These are phyloP conservation scores for Tuber melanosporum DNA, from an alignment of 495 filamentous ascomycete species.

Conservation along the genomic window DNA sequence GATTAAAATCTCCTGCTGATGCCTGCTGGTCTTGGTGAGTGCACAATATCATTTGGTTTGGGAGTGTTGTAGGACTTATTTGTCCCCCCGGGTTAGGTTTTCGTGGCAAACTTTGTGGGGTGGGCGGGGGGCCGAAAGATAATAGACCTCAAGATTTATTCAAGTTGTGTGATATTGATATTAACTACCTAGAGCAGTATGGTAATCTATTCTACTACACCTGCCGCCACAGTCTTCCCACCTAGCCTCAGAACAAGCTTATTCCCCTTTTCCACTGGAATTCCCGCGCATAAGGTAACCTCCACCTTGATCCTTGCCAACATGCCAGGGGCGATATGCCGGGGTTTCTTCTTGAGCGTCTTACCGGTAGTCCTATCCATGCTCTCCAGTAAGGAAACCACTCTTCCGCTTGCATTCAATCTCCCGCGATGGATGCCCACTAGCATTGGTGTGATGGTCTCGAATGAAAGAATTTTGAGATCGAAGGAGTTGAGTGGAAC, in stretches of 20 bases:
- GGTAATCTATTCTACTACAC: conserved; percentile 61
- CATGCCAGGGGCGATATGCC: conserved; percentile 65
- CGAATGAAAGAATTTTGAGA: conserved; percentile 79
- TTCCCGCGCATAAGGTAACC: conserved; percentile 55
- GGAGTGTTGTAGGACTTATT: neutral
- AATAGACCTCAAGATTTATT: neutral
- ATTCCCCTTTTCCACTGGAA: conserved; percentile 70
- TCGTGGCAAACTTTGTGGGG: too few relatives aligned
- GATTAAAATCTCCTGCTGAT: neutral
- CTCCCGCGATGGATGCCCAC: conserved; percentile 84
- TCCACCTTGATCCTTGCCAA: conserved; percentile 64
- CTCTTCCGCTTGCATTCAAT: conserved; percentile 68
- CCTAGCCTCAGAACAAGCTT: conserved; percentile 72
- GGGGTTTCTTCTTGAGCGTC: conserved; percentile 73
- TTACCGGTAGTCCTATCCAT: conserved; percentile 68
- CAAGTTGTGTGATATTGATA: neutral
- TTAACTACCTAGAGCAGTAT: neutral
- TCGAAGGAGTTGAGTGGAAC: conserved; percentile 62
- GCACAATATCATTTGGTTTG: neutral
- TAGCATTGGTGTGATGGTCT: conserved; percentile 76
- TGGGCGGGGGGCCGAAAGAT: neutral
- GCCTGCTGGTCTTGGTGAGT: neutral
- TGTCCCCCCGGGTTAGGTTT: neutral
- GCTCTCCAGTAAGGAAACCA: conserved; percentile 60
- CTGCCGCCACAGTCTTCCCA: conserved; percentile 80